These are phyloP conservation scores for Dacryopinax primogenitus DNA, from an alignment of 768 basidiomycete genomes.

Conservation along the genomic window DNA sequence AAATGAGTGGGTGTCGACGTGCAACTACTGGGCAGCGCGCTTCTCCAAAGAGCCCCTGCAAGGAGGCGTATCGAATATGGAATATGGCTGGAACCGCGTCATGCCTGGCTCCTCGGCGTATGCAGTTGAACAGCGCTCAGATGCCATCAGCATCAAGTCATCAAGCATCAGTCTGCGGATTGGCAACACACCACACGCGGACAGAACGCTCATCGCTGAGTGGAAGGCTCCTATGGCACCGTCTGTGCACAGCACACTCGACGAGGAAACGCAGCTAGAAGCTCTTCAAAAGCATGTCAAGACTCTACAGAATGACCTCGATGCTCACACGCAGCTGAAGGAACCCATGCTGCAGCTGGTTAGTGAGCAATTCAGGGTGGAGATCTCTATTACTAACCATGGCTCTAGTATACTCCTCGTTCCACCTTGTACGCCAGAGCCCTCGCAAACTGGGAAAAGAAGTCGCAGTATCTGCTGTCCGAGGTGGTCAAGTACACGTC, in stretches of 20 bases:
- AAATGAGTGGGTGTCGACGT: slow-evolving; percentile 95
- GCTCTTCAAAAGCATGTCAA: slow-evolving; percentile 70
- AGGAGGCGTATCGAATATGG: slow-evolving; percentile 97
- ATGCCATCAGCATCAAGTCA: slow-evolving; percentile 61
- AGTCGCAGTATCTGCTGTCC: slow-evolving; percentile 72
- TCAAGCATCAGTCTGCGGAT: slow-evolving; percentile 55
- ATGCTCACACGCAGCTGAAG: slow-evolving; percentile 69
- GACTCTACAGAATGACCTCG: slow-evolving; percentile 62
- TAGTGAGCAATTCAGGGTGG: slow-evolving; percentile 17
- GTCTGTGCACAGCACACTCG: slow-evolving; percentile 66
- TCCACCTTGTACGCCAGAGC: slow-evolving; percentile 65
- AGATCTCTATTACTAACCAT: slow-evolving; percentile 9
- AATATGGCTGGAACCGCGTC: slow-evolving; percentile 92
- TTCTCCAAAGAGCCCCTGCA: slow-evolving; percentile 88
- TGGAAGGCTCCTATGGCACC: slow-evolving; percentile 90
- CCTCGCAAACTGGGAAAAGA: slow-evolving; percentile 82
- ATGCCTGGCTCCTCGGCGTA: slow-evolving; percentile 27
- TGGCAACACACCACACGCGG: slow-evolving; percentile 64
- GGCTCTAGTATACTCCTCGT: slow-evolving; percentile 61
- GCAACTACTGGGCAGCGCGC: slow-evolving; percentile 98
- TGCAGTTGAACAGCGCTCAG: slow-evolving; percentile 40
- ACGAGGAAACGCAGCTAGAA: slow-evolving; percentile 88
- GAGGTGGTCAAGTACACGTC: slow-evolving; percentile 94
- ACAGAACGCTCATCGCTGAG: slow-evolving; percentile 70
- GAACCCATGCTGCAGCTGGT: slow-evolving; percentile 75